Base-by-base conservation (phyloP, 352 stramenopile genomes). In the Bremia lactucae region DNA sequence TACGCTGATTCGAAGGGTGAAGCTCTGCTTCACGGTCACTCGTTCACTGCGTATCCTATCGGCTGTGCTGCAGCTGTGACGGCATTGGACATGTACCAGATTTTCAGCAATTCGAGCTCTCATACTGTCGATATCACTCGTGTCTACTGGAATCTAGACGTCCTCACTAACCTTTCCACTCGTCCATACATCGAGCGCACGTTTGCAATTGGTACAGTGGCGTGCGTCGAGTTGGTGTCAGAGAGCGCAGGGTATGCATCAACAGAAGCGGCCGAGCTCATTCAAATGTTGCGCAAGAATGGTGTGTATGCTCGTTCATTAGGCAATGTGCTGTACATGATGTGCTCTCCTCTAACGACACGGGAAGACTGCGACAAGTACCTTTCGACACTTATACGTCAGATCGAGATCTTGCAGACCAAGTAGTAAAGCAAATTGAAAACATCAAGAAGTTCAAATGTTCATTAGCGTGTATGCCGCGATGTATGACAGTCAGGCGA, bases 41-140 rank as follows among this genome's bases (percentile, higher is more conserved):
- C 84, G n/a, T 96, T 96, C 66, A 95, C 86, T 19, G 87, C 86
- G 0, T 84, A 96, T 45, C 84, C 87, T 3, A 72, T 95, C 31
- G 87, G 83, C 19, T 96, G 86, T 44, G 86, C 85, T 16, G 84
- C 84, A 8, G 80, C 78, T 8, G 42, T 96, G 19, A 90, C 89
- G n/a, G 72, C 83, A 8, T 47, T 96, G 2, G 78, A 93, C 53
- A 87, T 90, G 76, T 94, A 89, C 58, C 46, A 84, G 41, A 79
- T 87, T 44, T 57, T 82, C 28, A 70, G 72, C 39, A 33, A 60
- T 36, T 49, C 49, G 0, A 59, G 22, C 20, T 48, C 6, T 14
- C 35, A 43, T 6, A 59, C 10, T 13, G 55, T 37, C 9, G 57
- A 61, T 11, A 49, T 33, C 11, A 67, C 54, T 1, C 65, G 72